phyloP scores from a whole-genome alignment of 225 moss, liverwort and hornwort species.

The Asterella californica region DNA sequence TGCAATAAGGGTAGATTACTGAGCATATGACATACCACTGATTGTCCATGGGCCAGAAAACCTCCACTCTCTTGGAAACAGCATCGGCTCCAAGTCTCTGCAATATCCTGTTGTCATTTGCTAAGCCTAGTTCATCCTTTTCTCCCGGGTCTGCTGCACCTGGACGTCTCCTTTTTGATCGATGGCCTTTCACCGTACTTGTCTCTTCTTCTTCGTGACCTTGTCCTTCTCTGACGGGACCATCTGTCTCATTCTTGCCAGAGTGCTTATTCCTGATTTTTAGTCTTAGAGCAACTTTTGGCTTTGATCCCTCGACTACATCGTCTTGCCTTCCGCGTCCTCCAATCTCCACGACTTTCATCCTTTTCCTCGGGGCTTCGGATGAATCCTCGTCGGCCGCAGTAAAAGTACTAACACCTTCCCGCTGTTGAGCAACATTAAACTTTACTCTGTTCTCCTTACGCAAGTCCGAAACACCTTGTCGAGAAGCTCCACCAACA shows the following conservation, averaged over 20 bases:
- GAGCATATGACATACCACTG: conserved; percentile 37
- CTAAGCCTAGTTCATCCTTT: conserved; percentile 28
- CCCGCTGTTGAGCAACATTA: conserved; percentile 29
- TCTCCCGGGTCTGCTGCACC: conserved; percentile 32
- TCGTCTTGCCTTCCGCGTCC: conserved; percentile 19
- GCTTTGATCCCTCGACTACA: conserved; percentile 15
- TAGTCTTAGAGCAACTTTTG: conserved; percentile 37
- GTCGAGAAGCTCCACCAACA: conserved; percentile 2
- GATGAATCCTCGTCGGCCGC: conserved; percentile 42
- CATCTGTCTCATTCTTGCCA: conserved; percentile 27
- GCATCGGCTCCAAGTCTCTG: conserved; percentile 55
- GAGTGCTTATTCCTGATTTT: conserved; percentile 48
- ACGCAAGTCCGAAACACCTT: conserved; percentile 30
- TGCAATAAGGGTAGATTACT: background rate
- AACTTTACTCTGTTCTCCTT: conserved; percentile 39
- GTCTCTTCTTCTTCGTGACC: conserved; percentile 32
- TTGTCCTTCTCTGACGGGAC: conserved; percentile 14
- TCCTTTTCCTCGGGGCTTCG: conserved; percentile 43
- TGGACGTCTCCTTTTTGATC: conserved; percentile 47
- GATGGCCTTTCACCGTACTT: conserved; percentile 33
- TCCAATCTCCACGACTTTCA: conserved; percentile 50
- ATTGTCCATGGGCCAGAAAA: conserved; percentile 62
- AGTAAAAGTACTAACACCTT: conserved; percentile 8
- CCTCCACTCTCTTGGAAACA: conserved; percentile 53
- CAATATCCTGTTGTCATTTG: conserved; percentile 54